Base-by-base conservation (phyloP, 1,284 basidiomycete species). In the Puccinia horiana region DNA sequence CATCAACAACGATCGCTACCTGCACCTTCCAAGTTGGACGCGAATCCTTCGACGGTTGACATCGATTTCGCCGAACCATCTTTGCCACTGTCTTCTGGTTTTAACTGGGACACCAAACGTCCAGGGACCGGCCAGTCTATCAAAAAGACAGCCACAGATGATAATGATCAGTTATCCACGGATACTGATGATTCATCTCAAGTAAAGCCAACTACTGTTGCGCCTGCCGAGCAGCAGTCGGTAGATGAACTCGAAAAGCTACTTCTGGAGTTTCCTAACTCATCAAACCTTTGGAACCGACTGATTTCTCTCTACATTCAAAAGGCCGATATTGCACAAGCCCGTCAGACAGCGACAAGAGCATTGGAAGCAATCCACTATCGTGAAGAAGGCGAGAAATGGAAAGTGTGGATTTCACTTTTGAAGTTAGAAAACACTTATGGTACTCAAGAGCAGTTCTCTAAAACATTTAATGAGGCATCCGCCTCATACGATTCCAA, bases 241-340 rank as follows among this genome's bases (percentile, higher is more conserved):
- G 92, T 92, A 82, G 91, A 93, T 69, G 96, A 99, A 86, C 99
- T 98, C 85, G 97, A 99, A 88, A 92, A 97, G 20, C 89, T 95
- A 29, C 90, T 99, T 49, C 90, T 98, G 40, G 93, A 94, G n/a
- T 96, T 96, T 0, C 97, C 97, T 4, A 95, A 98, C 87, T 98
- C 95, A 18, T 99, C 98, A 0, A 98, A 93, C 88, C 90, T 99
- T 58, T 99, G 97, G 97, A 93, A 99, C 83, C 96, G 98, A 87
- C 99, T 96, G 88, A 98, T 99, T 94, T 96, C 96, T 6, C 97
- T 98, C 91, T 94, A 96, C 84, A 89, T 99, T 5, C 94, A 96
- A 85, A 91, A 99, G 20, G 95, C 95, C 63, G 96, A 99, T 87
- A 90, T 98, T 65, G 95, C 96, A 85, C 95, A 95, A 88, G 97